These are phyloP conservation scores for Myxozyma neglecta DNA, from an alignment of 805 yeast genomes.

Conservation along the genomic window DNA sequence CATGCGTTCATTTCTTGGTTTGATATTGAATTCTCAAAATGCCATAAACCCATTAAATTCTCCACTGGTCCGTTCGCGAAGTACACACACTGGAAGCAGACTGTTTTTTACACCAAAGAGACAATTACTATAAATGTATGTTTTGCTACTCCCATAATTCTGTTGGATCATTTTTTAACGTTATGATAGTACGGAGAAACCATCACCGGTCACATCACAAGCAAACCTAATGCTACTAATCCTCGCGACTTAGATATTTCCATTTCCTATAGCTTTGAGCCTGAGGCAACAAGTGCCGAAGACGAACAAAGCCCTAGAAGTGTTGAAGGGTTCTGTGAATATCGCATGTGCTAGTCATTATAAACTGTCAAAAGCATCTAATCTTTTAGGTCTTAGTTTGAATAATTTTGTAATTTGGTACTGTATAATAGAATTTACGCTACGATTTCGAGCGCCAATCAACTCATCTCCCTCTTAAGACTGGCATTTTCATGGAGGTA, in stretches of 20 bases:
- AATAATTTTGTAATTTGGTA: neutral
- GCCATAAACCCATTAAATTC: constrained; percentile 57
- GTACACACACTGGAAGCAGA: constrained; percentile 99
- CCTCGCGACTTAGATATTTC: constrained; percentile 89
- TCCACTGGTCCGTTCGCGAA: constrained; percentile 93
- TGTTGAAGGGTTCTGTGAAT: constrained; percentile 14
- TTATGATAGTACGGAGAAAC: constrained; percentile 66
- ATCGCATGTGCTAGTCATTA: constrained; percentile 20
- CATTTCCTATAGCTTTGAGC: constrained; percentile 55
- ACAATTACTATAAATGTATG: constrained; percentile 51
- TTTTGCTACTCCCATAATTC: neutral
- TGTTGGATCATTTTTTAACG: neutral
- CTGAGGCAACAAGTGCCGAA: constrained; percentile 39
- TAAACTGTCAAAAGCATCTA: too few species aligned
- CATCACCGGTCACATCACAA: constrained; percentile 68
- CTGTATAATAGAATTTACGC: neutral
- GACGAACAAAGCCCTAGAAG: neutral
- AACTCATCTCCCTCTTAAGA: neutral
- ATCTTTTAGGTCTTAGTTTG: neutral
- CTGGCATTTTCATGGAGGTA: too few species aligned
- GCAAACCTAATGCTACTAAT: constrained; percentile 73
- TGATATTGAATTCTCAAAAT: constrained; percentile 78
- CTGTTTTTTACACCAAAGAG: constrained; percentile 85
- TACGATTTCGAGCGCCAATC: neutral
- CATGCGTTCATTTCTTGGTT: constrained; percentile 95